phyloP scores from a whole-genome alignment of 2,329 filamentous ascomycete genomes.

The Emmonsiellopsis sp. region DNA sequence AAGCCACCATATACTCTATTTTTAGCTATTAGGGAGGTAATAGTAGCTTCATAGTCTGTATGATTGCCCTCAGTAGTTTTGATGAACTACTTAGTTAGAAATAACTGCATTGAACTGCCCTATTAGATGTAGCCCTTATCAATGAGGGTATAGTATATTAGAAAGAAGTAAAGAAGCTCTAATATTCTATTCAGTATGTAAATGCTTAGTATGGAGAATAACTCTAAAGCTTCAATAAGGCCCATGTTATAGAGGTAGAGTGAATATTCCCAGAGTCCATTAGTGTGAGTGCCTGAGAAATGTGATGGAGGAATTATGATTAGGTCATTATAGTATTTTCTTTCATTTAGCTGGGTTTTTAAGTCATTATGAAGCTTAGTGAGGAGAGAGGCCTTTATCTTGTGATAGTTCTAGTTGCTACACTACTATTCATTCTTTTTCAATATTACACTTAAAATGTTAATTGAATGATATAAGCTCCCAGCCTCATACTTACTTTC shows the following conservation, averaged over 20 bases:
- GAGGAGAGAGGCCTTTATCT: slow-evolving; percentile 12
- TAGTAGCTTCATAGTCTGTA: slow-evolving; percentile 15
- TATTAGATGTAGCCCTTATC: slow-evolving; percentile 30
- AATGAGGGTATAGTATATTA: slow-evolving; percentile 42
- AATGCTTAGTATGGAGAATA: slow-evolving; percentile 27
- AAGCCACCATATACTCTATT: not conserved
- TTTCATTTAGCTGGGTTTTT: slow-evolving; percentile 30
- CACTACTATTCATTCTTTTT: slow-evolving; percentile 18
- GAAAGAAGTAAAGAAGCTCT: slow-evolving; percentile 32
- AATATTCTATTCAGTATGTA: slow-evolving; percentile 31
- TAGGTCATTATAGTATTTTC: slow-evolving; percentile 26
- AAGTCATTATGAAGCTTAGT: slow-evolving; percentile 22
- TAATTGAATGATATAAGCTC: slow-evolving; percentile 23
- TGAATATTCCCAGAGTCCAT: slow-evolving; percentile 41
- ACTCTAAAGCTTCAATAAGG: slow-evolving; percentile 35
- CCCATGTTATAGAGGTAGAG: slow-evolving; percentile 41
- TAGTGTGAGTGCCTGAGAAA: slow-evolving; percentile 31
- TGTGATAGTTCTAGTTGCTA: slow-evolving; percentile 13
- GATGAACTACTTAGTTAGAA: slow-evolving; percentile 16
- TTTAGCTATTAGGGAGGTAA: slow-evolving; percentile 1
- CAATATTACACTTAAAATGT: slow-evolving; percentile 22
- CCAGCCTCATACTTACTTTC: slow-evolving; percentile 15
- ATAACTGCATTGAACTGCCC: slow-evolving; percentile 22
- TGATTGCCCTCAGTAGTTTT: slow-evolving; percentile 20
- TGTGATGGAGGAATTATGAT: slow-evolving; percentile 30